Base-by-base conservation (phyloP, 73 alveolate species). In the Stentor coeruleus region DNA sequence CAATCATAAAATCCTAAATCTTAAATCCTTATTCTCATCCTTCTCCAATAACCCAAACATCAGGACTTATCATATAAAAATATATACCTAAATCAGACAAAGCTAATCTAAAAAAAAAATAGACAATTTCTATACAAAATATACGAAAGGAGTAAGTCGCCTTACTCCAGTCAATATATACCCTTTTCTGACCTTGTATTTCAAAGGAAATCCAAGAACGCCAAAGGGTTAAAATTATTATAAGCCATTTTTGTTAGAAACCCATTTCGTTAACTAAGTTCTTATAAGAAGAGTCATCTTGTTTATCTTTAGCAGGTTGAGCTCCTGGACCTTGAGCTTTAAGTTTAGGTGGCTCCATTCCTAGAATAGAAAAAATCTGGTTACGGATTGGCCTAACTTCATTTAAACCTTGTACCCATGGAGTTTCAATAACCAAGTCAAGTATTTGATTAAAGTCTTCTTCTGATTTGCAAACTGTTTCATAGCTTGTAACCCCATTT, bases 381-480 rank as follows among this genome's bases (percentile, higher is more conserved):
- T 75, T 75, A 37, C 83, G 26, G 38, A 75, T 38, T 20, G 83
- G 83, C 2, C 83, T 75, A 0, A 75, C 72, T 75, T 75, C 83
- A 11, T 75, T 75, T 38, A 75, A 35, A n/a, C 72, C 38, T 75
- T 20, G 38, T 6, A 37, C 38, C 72, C 59, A 75, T 36, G 83
- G 58, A 20, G 59, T 75, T 1, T 38, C 30, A 14, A n/a, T n/a
- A 31, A 75, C 20, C 83, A 75, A 6, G 41, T 66, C 79, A 2
- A 66, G 26, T 31, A 66, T 75, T 28, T 38, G 33, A n/a, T 75
- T 38, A 38, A 75, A n/a, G 1, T 15, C 72, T 0, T 75, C 83
- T 39, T 39, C 83, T 0, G 83, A 66, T 37, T 31, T 66, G 79
- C 79, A 66, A 33, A 66, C 41, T 20, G 26, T 1, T 6, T 3